phyloP scores from a whole-genome alignment of 2,329 filamentous ascomycete species.

The Fusarium sororula region DNA sequence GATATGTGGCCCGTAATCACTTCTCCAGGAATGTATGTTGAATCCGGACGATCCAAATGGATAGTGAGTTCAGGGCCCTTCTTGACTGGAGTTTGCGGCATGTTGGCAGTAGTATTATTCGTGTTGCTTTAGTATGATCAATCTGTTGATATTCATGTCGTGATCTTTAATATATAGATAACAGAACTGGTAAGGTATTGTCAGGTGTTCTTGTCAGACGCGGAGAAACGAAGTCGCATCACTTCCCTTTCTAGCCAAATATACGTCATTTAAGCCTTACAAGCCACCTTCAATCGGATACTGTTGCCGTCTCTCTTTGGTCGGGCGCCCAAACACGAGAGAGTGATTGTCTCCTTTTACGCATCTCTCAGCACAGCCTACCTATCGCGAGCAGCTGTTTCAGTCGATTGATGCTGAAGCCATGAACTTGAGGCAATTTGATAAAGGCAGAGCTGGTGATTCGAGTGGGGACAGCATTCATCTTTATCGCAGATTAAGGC shows the following conservation, averaged over 20 bases:
- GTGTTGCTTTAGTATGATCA: neutral
- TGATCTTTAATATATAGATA: too few species aligned
- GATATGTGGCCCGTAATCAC: neutral
- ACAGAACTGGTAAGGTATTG: neutral
- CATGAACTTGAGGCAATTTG: neutral
- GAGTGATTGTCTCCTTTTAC: neutral
- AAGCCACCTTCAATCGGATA: neutral
- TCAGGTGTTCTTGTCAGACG: neutral
- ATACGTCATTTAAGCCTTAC: neutral
- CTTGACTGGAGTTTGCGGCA: neutral
- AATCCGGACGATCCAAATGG: neutral
- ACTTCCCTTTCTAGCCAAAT: neutral
- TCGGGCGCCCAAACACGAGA: neutral
- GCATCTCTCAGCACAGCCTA: neutral
- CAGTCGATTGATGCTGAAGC: rapidly evolving
- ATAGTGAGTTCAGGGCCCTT: neutral
- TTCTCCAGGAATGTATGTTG: neutral
- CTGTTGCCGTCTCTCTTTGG: too few species aligned
- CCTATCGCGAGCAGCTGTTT: too few species aligned
- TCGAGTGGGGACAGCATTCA: neutral
- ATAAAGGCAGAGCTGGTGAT: too few species aligned
- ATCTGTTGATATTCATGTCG: rapidly evolving
- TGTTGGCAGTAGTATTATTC: neutral
- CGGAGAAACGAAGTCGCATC: neutral
- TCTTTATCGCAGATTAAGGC: too few species aligned